These are phyloP conservation scores for Beauveria australis DNA, from an alignment of 2,329 filamentous ascomycete genomes.

Conservation along the genomic window DNA sequence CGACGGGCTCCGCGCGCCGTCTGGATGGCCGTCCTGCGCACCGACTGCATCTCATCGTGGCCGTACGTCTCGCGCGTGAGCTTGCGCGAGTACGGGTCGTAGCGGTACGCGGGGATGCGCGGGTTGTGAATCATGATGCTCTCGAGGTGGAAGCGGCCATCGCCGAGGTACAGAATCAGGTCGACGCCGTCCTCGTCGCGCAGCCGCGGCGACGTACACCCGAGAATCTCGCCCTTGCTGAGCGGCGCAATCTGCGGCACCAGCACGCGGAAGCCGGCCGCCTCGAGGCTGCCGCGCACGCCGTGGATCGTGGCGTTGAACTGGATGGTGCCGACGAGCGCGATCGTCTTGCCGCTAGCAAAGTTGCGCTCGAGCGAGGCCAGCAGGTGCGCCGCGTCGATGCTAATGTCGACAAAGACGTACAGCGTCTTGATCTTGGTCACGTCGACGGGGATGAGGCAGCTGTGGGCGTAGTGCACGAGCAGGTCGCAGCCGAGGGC, in stretches of 20 bases:
- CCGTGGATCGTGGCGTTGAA: constrained; percentile 97
- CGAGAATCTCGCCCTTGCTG: constrained; percentile 86
- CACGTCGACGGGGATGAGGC: constrained; percentile 89
- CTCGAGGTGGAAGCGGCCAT: constrained; percentile 92
- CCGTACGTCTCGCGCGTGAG: constrained; percentile 88
- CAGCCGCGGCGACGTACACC: constrained; percentile 84
- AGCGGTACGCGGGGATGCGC: constrained; percentile 79
- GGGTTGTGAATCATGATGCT: constrained; percentile 99
- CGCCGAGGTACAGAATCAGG: constrained; percentile 79
- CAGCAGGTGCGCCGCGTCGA: constrained; percentile 81
- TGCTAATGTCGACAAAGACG: constrained; percentile 96
- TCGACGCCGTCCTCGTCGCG: constrained; percentile 54
- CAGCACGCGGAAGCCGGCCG: constrained; percentile 74
- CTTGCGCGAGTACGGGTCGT: constrained; percentile 90
- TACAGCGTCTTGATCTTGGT: constrained; percentile 97
- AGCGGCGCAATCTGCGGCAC: constrained; percentile 90
- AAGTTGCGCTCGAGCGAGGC: constrained; percentile 87
- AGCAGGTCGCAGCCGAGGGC: constrained; percentile 90
- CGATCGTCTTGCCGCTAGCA: constrained; percentile 73
- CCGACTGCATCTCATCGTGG: constrained; percentile 79
- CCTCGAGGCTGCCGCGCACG: constrained; percentile 67
- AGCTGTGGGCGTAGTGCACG: constrained; percentile 95
- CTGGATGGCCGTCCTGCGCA: constrained; percentile 69
- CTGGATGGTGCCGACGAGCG: constrained; percentile 93
- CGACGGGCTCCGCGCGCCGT: constrained; percentile 70